Evolutionary conservation across 805 yeast genomes (phyloP), one percentile per base, ranked within the genome.

Genomic region (Candida easanensis): DNA sequence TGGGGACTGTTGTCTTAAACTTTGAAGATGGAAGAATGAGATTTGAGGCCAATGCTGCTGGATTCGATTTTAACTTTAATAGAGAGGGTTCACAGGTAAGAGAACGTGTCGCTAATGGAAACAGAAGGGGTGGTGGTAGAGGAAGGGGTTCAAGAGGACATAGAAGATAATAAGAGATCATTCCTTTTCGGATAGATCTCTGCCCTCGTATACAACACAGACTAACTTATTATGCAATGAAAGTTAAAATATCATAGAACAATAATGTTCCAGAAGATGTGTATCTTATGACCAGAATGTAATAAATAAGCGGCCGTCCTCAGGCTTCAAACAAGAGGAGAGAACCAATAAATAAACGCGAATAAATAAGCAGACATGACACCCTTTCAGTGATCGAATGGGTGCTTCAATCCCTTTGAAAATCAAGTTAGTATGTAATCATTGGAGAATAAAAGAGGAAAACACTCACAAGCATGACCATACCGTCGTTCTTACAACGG

Each of bases 401-500:
- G 74, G 50, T 69, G 73, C 41, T 64, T 69, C 39, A 68, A 41
- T 11, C 74, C 64, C 57, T n/a, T n/a, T 57, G 25, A 15, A 8
- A n/a, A 9, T 17, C 18, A 26, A 13, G 46, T 44, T 44, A 36
- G 39, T 38, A 28, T 6, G 4, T 3, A 18, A 10, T 13, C 2
- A 17, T 16, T 9, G 5, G 21, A n/a, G 4, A 8, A 13, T 10
- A 10, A 5, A 11, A 21, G 20, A 11, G 22, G 5, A 3, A 10
- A 26, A 33, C 23, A 56, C 61, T 38, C 39, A 56, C 84, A 50
- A 73, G 67, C 77, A 81, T 77, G 28, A 77, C 79, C 57, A 76
- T 71, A 52, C 80, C 81, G 56, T 81, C 91, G 61, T 84, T 81
- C 66, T 83, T 81, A 35, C 85, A 72, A 63, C 96, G 74, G 73